These are phyloP conservation scores for Ganoderma sinense DNA, from an alignment of 1,284 basidiomycete genomes.

Conservation along the genomic window DNA sequence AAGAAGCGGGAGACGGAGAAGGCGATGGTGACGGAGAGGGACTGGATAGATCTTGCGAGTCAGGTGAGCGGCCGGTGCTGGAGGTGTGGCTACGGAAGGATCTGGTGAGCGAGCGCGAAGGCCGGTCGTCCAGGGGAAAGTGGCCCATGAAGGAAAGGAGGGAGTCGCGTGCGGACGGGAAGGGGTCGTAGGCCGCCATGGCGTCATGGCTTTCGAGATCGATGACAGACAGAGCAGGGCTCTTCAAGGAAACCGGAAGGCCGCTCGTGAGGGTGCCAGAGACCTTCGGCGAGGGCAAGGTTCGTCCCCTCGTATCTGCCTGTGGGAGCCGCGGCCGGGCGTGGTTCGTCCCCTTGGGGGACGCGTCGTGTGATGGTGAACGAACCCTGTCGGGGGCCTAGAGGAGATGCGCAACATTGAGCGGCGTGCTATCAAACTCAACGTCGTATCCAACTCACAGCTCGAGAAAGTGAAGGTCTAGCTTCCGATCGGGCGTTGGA, in stretches of 20 bases:
- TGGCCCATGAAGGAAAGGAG: conserved; percentile 28
- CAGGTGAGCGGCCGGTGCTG: conserved; percentile 11
- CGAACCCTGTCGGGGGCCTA: conserved; percentile 18
- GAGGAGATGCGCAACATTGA: background rate
- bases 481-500: conserved; percentile 15
- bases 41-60: background rate
- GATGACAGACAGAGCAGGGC: conserved; percentile 26
- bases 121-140: conserved; percentile 17
- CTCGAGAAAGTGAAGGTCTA: conserved; percentile 21
- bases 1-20: conserved; percentile 10
- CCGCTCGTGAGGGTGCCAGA: conserved; percentile 16
- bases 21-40: conserved; percentile 17
- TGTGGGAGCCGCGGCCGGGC: background rate
- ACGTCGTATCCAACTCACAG: conserved; percentile 21
- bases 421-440: background rate
- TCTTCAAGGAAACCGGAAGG: conserved; percentile 23
- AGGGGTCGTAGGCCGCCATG: conserved; percentile 18
- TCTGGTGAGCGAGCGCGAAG: conserved; percentile 22
- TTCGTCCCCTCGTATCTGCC: conserved; percentile 16
- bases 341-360: background rate
- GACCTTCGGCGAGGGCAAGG: conserved; percentile 21
- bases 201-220: conserved; percentile 27
- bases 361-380: conserved; percentile 10
- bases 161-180: conserved; percentile 30
- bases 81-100: conserved; percentile 14